phyloP scores from a whole-genome alignment of 257 asterid genomes.

The Nicotiana knightiana region DNA sequence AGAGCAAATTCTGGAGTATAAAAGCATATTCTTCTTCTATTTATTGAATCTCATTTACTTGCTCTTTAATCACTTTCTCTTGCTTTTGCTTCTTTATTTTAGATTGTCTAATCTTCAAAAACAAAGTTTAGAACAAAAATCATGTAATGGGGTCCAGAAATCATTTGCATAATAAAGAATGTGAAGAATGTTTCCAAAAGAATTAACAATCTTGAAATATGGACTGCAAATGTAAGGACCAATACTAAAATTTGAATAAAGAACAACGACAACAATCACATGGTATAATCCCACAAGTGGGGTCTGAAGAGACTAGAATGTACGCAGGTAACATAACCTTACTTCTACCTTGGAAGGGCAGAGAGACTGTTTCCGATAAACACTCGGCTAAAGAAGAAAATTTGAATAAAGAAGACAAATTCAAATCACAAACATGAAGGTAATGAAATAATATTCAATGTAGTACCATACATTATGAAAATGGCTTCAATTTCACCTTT shows the following conservation, averaged over 20 bases:
- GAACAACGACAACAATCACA: too few relatives aligned
- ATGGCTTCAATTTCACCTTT: neutral
- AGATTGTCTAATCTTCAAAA: neutral
- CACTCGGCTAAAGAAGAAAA: too few relatives aligned
- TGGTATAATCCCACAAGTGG: too few relatives aligned
- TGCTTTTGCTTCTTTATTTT: neutral
- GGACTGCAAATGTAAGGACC: constrained; percentile 3
- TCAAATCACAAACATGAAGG: neutral
- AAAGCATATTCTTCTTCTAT: constrained; percentile 2
- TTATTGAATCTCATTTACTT: neutral
- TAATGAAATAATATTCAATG: neutral
- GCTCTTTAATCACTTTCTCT: neutral
- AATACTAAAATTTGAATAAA: neutral
- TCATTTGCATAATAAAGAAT: constrained; percentile 1
- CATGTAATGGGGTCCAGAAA: constrained; percentile 2
- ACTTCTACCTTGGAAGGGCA: too few relatives aligned
- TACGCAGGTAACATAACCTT: too few relatives aligned
- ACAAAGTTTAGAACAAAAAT: neutral
- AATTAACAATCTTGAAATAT: neutral
- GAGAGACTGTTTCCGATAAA: too few relatives aligned
- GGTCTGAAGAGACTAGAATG: too few relatives aligned
- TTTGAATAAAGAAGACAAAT: neutral
- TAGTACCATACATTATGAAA: neutral
- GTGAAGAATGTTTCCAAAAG: constrained; percentile 1
- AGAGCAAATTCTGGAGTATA: neutral